phyloP scores from a whole-genome alignment of 148 eudicot species.

The Rhododendron williamsianum region DNA sequence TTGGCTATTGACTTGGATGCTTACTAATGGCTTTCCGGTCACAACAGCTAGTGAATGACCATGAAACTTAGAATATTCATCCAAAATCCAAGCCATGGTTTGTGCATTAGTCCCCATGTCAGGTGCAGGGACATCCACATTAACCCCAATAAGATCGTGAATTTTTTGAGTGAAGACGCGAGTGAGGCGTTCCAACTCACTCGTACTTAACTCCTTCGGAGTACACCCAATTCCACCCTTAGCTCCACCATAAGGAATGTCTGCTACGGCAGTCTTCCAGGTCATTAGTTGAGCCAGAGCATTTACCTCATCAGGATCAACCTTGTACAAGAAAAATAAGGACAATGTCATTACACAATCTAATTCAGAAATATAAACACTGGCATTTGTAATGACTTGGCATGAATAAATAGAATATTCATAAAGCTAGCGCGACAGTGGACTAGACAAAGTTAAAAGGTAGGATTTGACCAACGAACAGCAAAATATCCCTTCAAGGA shows the following conservation, averaged over 20 bases:
- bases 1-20: constrained; percentile 12
- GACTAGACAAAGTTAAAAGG: not conserved
- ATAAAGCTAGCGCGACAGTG: not conserved
- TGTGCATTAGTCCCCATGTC: constrained; percentile 64
- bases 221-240: constrained; percentile 56
- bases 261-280: constrained; percentile 61
- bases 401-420: not conserved
- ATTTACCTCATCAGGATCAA: constrained; percentile 59
- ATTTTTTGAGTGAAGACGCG: constrained; percentile 60
- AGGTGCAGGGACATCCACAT: constrained; percentile 48
- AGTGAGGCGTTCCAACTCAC: constrained; percentile 55
- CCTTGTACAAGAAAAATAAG: constrained; percentile 21
- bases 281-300: constrained; percentile 63
- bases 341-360: not conserved
- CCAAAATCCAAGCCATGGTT: constrained; percentile 81
- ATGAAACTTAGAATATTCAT: constrained; percentile 67
- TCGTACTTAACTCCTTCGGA: constrained; percentile 34
- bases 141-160: constrained; percentile 47
- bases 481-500: not conserved
- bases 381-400: not conserved
- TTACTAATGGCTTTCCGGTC: constrained; percentile 70
- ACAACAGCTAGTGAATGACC: constrained; percentile 65
- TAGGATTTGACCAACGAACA: not conserved
- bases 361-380: not conserved
- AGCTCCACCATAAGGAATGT: constrained; percentile 59